Evolutionary conservation across 352 stramenopile genomes (phyloP), one percentile per base, ranked within the genome.

Genomic region (Achlya hypogyna): DNA sequence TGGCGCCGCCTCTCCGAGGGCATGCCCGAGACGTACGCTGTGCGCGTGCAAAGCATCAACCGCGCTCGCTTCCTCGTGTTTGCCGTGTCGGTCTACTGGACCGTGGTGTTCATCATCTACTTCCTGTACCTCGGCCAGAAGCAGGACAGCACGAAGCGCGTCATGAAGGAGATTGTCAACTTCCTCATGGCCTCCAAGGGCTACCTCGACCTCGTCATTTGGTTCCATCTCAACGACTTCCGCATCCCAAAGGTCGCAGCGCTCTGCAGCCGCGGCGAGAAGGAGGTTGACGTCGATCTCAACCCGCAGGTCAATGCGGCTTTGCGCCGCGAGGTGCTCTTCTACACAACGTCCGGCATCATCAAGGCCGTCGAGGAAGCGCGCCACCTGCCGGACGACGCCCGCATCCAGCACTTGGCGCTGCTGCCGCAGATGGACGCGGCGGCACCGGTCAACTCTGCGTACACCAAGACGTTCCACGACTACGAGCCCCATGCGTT

Each of bases 281-380:
- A 84, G 16, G 81, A 92, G 5, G 76, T 87, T 35, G 86, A 94
- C 27, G 75, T 95, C 12, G 84, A 93, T 63, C 66, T 96, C 23
- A 91, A 89, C 69, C 88, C 87, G 52, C 87, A 96, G 71, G 79
- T 96, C 42, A 96, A 96, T 63, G 82, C 84, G 5, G 88, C 86
- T 34, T 64, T 96, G 51, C 81, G 88, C 16, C 79, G 79, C 4
- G 88, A 96, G 73, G 87, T 96, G 69, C 75, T 96, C 3, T 94
- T 91, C 70, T 96, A 95, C 77, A 96, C 88, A 31, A 96, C 87
- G 10, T 92, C 84, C 27, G 88, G 88, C 18, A 96, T 96, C 58
- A 88, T 95, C 51, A 81, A 93, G 71, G 87, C 88, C 28, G 87
- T 95, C 31, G 81, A 89, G 54, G 84, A 84, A 25, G 84, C 85